phyloP scores from a whole-genome alignment of 768 basidiomycete species.

The Leccinum incarnatum region DNA sequence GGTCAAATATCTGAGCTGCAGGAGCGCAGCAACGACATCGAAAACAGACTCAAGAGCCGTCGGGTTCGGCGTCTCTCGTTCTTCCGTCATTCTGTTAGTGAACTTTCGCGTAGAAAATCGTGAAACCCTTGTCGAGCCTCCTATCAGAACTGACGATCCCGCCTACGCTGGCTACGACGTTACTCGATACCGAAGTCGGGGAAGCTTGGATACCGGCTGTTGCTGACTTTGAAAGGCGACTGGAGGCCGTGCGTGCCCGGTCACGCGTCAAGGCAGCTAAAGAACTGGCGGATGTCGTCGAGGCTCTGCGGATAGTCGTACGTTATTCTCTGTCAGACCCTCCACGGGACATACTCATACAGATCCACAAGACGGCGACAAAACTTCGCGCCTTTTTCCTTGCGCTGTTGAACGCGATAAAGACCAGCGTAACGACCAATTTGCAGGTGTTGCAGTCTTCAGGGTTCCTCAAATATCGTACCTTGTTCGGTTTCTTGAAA shows the following conservation, averaged over 20 bases:
- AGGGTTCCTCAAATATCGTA: constrained; percentile 76
- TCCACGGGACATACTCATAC: constrained; percentile 3
- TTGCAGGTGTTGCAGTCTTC: constrained; percentile 91
- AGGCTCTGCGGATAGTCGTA: constrained; percentile 88
- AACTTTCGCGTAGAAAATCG: constrained; percentile 65
- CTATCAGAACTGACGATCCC: constrained; percentile 80
- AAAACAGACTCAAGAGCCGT: constrained; percentile 78
- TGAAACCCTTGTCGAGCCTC: constrained; percentile 80
- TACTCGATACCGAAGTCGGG: constrained; percentile 82
- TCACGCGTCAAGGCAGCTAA: constrained; percentile 84
- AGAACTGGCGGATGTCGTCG: constrained; percentile 78
- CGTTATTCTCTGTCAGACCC: constrained; percentile 25
- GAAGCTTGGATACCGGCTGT: constrained; percentile 88
- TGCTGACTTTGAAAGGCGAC: constrained; percentile 72
- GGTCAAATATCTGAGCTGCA: constrained; percentile 96
- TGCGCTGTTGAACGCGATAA: constrained; percentile 78
- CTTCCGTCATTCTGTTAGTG: not conserved
- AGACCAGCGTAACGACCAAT: constrained; percentile 82
- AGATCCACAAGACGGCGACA: constrained; percentile 67
- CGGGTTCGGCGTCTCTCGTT: constrained; percentile 50
- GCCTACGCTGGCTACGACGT: constrained; percentile 67
- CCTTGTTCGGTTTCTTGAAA: constrained; percentile 82
- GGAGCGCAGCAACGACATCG: constrained; percentile 85
- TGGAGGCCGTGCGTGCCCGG: constrained; percentile 67
- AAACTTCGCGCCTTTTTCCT: constrained; percentile 88